These are phyloP conservation scores for Rhododendron griersonianum DNA, from an alignment of 148 eudicot species.

Conservation along the genomic window DNA sequence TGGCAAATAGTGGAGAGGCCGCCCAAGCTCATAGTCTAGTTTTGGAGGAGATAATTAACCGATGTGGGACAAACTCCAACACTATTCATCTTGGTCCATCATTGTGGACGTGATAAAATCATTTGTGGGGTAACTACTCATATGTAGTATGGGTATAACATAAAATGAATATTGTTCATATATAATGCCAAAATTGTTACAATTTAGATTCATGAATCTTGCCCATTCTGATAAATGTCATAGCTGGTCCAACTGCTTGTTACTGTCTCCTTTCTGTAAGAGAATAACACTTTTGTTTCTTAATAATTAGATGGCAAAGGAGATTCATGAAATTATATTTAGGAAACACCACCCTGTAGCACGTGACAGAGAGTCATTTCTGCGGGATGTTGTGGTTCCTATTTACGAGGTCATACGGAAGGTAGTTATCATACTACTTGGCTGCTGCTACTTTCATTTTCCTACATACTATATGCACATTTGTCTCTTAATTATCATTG, in stretches of 20 bases:
- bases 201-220: background rate
- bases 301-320: slow-evolving; percentile 65
- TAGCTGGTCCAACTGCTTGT: slow-evolving; percentile 8
- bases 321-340: slow-evolving; percentile 50
- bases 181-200: background rate
- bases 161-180: background rate
- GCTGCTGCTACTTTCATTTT: slow-evolving; percentile 6
- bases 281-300: background rate
- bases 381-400: slow-evolving; percentile 70
- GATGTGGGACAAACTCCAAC: too few species aligned
- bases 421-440: slow-evolving; percentile 34
- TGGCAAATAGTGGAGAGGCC: too few species aligned
- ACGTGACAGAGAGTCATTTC: slow-evolving; percentile 56
- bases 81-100: background rate
- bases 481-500: slow-evolving; percentile 3
- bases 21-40: too few species aligned
- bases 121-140: background rate
- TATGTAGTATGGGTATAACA: background rate
- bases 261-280: background rate
- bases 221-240: slow-evolving; percentile 2
- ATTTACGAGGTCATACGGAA: slow-evolving; percentile 77
- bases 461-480: background rate
- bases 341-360: slow-evolving; percentile 45
- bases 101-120: background rate
- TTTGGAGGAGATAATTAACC: too few species aligned